Base-by-base conservation (phyloP, 768 basidiomycete species). In the Mycena maculata region DNA sequence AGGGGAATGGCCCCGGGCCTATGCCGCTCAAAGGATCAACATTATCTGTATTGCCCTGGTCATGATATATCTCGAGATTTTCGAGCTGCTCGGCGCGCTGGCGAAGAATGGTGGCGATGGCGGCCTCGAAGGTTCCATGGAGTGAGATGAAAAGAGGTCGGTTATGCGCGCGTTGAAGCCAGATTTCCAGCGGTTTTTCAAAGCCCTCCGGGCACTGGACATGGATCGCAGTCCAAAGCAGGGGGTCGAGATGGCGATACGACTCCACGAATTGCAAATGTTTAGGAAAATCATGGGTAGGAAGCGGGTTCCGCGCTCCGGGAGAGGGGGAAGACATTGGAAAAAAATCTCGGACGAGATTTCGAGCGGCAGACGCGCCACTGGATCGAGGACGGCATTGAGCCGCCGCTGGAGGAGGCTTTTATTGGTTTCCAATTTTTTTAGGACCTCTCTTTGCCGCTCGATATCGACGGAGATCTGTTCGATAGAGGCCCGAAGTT, bases 311-410 rank as follows among this genome's bases (percentile, higher is more conserved):
- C 49, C 18, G 9, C 27, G 30, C n/a, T 50, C 10, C 7, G 30
- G 30, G 6, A 48, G 23, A 13, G 12, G 27, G 2, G 13, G 47
- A 48, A 48, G 47, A 25, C 30, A 52, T 13, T 33, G 31, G 31
- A 52, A 4, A 22, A 54, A 54, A 18, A 54, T 54, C 9, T 38
- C 18, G 36, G 52, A 54, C n/a, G 52, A 54, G 23, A 54, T 38
- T 54, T 54, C 36, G 36, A 54, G 18, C 11, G 36, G 36, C 1
- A 54, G 52, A 15, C 52, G 52, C 7, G 22, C 52, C 15, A 54
- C 15, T 10, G 52, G 36, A 27, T 54, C 36, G 30, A 20, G 7
- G 4, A 48, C 25, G 18, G 27, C 49, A 18, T 50, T 50, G 28
- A 50, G 28, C 28, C 30, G 30, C 13, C 49, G 30, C 4, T 3